Conservation (phyloP, 768 basidiomycete species). For the Lentinula guzmanii region DNA sequence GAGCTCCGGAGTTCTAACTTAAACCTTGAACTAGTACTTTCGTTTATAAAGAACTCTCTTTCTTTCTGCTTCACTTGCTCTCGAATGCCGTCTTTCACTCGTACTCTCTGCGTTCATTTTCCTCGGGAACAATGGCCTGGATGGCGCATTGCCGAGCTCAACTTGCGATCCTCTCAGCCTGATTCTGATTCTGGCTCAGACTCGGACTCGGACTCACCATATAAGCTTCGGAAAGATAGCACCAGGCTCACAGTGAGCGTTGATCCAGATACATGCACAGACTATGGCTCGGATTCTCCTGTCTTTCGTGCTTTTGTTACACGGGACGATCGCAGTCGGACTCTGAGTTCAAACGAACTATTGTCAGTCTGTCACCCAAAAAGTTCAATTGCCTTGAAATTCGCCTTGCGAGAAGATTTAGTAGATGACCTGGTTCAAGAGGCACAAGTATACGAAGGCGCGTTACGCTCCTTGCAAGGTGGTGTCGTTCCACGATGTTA, state of each 20-base stretch:
- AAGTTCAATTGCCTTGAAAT: conserved; percentile 21
- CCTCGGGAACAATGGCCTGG: conserved; percentile 27
- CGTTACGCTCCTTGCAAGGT: conserved; percentile 26
- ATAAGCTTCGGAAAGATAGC: not conserved
- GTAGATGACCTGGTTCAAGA: conserved; percentile 27
- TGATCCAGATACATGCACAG: conserved; percentile 22
- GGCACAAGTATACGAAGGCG: conserved; percentile 24
- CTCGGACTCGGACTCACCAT: not conserved
- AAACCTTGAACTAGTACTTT: not conserved
- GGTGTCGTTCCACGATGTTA: conserved; percentile 24
- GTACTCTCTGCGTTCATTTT: conserved; percentile 25
- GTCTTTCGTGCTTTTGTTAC: conserved; percentile 24
- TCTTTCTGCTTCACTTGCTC: not conserved
- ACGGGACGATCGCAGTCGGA: not conserved
- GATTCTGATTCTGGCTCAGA: conserved; percentile 7
- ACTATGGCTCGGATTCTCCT: conserved; percentile 31
- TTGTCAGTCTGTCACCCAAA: conserved; percentile 4
- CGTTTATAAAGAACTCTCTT: not conserved
- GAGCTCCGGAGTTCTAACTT: not conserved
- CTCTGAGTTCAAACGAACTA: not conserved
- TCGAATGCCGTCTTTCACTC: not conserved
- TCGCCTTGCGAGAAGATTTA: conserved; percentile 32
- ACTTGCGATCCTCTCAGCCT: conserved; percentile 14
- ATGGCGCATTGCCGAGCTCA: conserved; percentile 26
- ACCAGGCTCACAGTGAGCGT: conserved; percentile 19